Evolutionary conservation across 768 basidiomycete species (phyloP).

Genomic region (Royoungia palumana): DNA sequence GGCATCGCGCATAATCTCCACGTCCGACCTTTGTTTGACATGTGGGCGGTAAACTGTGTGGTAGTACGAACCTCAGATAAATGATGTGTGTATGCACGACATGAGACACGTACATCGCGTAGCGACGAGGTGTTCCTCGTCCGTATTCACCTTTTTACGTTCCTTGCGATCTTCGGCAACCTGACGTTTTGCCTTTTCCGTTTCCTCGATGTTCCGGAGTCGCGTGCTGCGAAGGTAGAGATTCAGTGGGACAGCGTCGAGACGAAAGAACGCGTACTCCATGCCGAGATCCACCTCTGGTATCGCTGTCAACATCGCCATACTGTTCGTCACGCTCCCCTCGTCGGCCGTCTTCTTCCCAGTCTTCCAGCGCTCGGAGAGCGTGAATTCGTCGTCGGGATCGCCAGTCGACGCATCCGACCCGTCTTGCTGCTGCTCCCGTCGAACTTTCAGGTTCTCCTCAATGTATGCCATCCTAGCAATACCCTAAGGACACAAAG

Average conservation of each 20-base stretch:
- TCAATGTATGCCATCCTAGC: constrained; percentile 97
- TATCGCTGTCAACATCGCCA: constrained; percentile 96
- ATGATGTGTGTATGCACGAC: not conserved
- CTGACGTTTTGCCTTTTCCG: constrained; percentile 90
- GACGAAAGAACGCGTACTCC: constrained; percentile 65
- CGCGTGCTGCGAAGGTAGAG: constrained; percentile 53
- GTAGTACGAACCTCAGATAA: not conserved
- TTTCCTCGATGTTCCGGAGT: constrained; percentile 94
- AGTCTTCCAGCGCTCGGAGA: constrained; percentile 62
- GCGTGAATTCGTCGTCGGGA: constrained; percentile 72
- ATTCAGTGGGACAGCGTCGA: not conserved
- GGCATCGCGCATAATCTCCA: constrained; percentile 83
- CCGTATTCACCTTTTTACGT: constrained; percentile 48
- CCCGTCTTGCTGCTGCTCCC: constrained; percentile 49
- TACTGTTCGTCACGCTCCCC: constrained; percentile 88
- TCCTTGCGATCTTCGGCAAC: constrained; percentile 74
- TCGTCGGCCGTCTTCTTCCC: constrained; percentile 66
- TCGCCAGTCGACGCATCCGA: constrained; percentile 43
- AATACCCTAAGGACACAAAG: not conserved
- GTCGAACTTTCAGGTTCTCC: constrained; percentile 78
- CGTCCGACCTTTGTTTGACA: constrained; percentile 79
- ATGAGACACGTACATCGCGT: constrained; percentile 68
- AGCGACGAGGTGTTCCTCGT: constrained; percentile 83
- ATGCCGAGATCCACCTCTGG: constrained; percentile 98
- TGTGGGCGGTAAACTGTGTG: constrained; percentile 79